Evolutionary conservation across 495 filamentous ascomycete genomes (phyloP), one percentile per base, ranked within the genome.

Genomic region (Cudoniella acicularis): DNA sequence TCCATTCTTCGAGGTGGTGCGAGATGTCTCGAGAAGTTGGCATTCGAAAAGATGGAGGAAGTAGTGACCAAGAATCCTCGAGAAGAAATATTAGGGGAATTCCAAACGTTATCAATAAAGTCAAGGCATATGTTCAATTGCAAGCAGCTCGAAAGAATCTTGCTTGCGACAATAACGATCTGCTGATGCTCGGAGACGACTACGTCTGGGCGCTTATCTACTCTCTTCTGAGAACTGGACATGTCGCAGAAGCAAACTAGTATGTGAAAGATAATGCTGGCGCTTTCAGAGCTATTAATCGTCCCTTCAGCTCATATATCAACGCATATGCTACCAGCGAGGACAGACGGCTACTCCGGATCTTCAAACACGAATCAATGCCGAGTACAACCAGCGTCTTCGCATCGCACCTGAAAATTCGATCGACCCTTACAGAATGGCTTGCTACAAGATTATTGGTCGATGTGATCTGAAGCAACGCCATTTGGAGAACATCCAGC

Each of bases 371-470:
- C 87, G 88, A 36, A 96, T 96, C 70, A 89, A 86, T 61, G 86
- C 84, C 54, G 92, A 96, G 67, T 98, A 95, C 72, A 89, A 89
- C 60, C 88, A 92, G 63, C 86, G 91, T 43, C 75, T 83, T 18
- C 84, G 89, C 46, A 90, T 92, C 67, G 89, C 90, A 9, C 89
- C 90, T 10, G 90, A 96, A 54, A 87, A 91, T 58, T 87, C 88
- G 13, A 83, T 93, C 61, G 93, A 99, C 75, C 95, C 94, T 41
- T 99, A 94, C 73, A 85, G 92, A 45, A 91, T 96, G 83, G 92
- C 92, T 16, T 96, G 96, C 70, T 98, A 97, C 80, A 98, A 98
- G 73, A 84, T 99, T 55, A 87, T 98, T 65, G 94, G 94, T 48
- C 91, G 94, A 30, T 96, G 92, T 73, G 94, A 98, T 64, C 80